Conservation (phyloP, 805 yeast genomes). For the Wickerhamomyces mucosus region DNA sequence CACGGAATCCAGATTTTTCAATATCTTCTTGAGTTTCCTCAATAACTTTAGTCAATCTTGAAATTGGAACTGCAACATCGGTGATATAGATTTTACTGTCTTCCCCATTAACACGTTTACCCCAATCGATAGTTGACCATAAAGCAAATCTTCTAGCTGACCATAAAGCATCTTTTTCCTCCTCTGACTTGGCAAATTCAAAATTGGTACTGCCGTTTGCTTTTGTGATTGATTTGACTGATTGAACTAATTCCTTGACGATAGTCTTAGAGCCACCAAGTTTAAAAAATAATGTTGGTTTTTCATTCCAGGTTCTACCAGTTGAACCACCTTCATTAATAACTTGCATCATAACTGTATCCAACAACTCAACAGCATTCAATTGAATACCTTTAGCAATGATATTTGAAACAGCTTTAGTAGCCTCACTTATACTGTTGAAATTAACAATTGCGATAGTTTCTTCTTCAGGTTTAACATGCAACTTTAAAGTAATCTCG, state of each 20-base stretch:
- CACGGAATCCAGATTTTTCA: constrained; percentile 38
- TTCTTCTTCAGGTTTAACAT: constrained; percentile 56
- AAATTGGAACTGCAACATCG: constrained; percentile 77
- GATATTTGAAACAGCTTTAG: constrained; percentile 54
- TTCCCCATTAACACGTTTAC: constrained; percentile 34
- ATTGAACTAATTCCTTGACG: constrained; percentile 38
- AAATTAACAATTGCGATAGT: constrained; percentile 64
- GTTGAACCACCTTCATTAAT: constrained; percentile 50
- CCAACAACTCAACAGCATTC: constrained; percentile 70
- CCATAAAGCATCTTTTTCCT: constrained; percentile 62
- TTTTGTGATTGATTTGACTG: constrained; percentile 42
- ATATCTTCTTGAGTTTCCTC: constrained; percentile 52
- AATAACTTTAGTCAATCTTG: constrained; percentile 54
- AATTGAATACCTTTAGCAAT: constrained; percentile 55
- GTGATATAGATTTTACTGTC: constrained; percentile 57
- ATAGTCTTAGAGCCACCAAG: constrained; percentile 42
- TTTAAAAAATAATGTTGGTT: constrained; percentile 57
- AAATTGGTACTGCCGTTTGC: constrained; percentile 47
- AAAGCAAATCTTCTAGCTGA: constrained; percentile 64
- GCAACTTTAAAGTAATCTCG: constrained; percentile 63
- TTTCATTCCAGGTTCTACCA: constrained; percentile 42
- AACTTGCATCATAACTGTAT: constrained; percentile 61
- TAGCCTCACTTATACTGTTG: constrained; percentile 59
- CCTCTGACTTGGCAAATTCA: constrained; percentile 51
- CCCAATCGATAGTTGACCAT: constrained; percentile 62